These are phyloP conservation scores for Harrya chromipes DNA, from an alignment of 768 basidiomycete genomes.

Conservation along the genomic window DNA sequence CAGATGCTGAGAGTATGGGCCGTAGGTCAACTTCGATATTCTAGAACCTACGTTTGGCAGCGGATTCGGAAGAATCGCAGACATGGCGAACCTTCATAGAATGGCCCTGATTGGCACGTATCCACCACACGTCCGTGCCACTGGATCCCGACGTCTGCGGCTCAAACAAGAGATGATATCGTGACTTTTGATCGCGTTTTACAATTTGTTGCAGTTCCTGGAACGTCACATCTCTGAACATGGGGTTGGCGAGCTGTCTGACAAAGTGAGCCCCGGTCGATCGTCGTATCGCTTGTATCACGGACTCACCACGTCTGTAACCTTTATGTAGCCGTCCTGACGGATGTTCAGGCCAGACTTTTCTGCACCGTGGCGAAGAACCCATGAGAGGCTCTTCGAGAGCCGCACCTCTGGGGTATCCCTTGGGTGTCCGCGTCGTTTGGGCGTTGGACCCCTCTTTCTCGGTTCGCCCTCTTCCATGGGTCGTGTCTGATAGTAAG, in stretches of 20 bases:
- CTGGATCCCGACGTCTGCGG: conserved; percentile 32
- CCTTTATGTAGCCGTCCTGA: conserved; percentile 80
- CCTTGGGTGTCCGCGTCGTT: conserved; percentile 54
- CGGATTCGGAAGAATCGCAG: background rate
- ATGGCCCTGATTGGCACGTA: conserved; percentile 89
- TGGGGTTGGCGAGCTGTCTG: conserved; percentile 64
- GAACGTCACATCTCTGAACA: conserved; percentile 59
- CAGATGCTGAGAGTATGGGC: conserved; percentile 50
- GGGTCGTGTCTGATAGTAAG: conserved; percentile 2
- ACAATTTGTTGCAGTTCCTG: conserved; percentile 60
- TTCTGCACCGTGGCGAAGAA: conserved; percentile 87
- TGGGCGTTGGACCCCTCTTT: conserved; percentile 30
- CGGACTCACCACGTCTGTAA: conserved; percentile 75
- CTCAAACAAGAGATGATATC: conserved; percentile 60
- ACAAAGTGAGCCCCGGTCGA: conserved; percentile 5
- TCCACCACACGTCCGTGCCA: conserved; percentile 64
- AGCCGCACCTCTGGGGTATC: conserved; percentile 68
- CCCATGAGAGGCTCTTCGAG: conserved; percentile 86
- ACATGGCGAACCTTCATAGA: conserved; percentile 60
- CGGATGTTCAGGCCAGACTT: conserved; percentile 74
- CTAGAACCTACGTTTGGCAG: conserved; percentile 34
- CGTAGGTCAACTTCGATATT: conserved; percentile 64
- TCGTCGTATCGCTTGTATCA: background rate
- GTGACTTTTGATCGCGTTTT: conserved; percentile 59
- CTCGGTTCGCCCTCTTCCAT: conserved; percentile 4